A percentile compares a stretch with the other conserved stretches of the same genome.
Evolutionary conservation across 305 asterid species (phyloP).

Genomic region (Euphrasia arctica): DNA sequence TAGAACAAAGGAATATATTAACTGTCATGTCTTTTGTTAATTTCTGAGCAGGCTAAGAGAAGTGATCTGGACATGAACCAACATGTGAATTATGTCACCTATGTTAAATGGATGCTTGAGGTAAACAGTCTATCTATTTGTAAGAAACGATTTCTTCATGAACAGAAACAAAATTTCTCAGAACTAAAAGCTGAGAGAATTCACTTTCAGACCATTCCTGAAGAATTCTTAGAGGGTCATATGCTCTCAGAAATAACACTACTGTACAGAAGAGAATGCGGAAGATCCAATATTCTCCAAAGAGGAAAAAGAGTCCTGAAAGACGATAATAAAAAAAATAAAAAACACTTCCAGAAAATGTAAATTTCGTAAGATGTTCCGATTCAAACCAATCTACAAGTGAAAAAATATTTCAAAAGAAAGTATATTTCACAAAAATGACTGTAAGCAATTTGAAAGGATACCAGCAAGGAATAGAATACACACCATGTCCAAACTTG

Average conservation of each 20-base stretch:
- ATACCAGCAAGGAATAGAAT: background rate
- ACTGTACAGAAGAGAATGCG: conserved; percentile 84
- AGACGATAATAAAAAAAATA: background rate
- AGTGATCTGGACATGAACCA: conserved; percentile 96
- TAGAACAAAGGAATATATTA: background rate
- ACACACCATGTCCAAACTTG: conserved; percentile 86
- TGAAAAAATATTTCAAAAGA: background rate
- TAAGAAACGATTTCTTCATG: no score
- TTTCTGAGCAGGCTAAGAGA: conserved; percentile 63
- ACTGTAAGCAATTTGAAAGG: no score
- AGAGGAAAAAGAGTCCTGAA: conserved; percentile 62
- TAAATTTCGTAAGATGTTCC: background rate
- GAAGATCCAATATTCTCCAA: conserved; percentile 68
- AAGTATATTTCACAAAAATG: background rate
- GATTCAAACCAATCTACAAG: background rate
- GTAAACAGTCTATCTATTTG: conserved; percentile 29
- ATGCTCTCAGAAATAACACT: conserved; percentile 54
- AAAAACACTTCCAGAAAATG: background rate
- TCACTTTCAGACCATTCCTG: conserved; percentile 63
- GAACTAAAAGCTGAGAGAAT: background rate
- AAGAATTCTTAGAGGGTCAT: conserved; percentile 64
- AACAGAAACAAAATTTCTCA: background rate
- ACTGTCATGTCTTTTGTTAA: background rate
- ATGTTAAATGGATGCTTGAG: conserved; percentile 92
- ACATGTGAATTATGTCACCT: conserved; percentile 89